Conservation (phyloP, 2,329 filamentous ascomycete genomes). For the Talaromyces marneffei region DNA sequence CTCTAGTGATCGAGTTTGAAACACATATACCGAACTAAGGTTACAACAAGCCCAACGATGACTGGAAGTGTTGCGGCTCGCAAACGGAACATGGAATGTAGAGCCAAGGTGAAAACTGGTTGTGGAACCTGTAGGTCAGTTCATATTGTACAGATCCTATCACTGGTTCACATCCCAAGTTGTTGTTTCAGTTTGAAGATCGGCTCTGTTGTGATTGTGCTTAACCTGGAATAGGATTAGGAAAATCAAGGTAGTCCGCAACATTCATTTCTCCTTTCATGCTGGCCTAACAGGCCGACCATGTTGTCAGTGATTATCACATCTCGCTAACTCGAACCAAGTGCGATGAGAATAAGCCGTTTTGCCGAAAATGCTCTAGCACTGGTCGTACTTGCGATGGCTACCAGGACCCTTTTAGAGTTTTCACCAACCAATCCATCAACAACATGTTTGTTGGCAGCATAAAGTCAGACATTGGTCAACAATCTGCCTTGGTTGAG, state of each 20-base stretch:
- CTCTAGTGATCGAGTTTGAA: too few species aligned
- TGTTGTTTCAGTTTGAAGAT: too few species aligned
- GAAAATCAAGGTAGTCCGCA: background rate
- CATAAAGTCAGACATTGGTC: background rate
- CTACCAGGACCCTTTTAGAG: slow-evolving; percentile 6
- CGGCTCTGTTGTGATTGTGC: background rate
- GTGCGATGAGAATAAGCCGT: slow-evolving; percentile 13
- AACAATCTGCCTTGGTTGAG: background rate
- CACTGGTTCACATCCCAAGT: background rate
- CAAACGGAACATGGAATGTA: background rate
- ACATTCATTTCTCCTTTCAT: background rate
- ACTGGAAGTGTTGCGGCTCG: background rate
- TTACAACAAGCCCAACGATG: too few species aligned
- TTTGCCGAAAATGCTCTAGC: slow-evolving; percentile 8
- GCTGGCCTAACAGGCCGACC: background rate
- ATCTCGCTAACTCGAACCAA: slow-evolving; percentile 1
- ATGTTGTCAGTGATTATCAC: background rate
- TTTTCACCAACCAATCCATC: background rate
- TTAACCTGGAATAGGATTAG: background rate
- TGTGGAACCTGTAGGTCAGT: slow-evolving; percentile 13
- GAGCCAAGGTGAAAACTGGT: slow-evolving; percentile 10
- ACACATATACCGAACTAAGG: background rate
- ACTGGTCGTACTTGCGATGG: slow-evolving; percentile 13
- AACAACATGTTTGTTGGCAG: background rate
- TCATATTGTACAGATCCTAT: background rate